Evolutionary conservation across 164 flowering plant species (phyloP), one percentile per base, ranked within the genome.

Genomic region (Macadamia tetraphylla): DNA sequence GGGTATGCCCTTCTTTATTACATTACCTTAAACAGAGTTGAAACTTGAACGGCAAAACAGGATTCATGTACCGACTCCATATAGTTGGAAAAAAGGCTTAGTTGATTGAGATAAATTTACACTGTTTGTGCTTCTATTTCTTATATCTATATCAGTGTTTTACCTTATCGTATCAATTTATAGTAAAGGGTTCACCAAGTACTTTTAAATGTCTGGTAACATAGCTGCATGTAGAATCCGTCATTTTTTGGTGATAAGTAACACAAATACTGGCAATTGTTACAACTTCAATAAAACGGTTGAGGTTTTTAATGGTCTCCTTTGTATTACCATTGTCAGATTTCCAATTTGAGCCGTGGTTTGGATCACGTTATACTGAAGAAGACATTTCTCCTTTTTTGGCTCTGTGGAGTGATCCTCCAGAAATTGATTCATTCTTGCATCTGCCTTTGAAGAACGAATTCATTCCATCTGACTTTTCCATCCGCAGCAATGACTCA

Each of bases 381-480:
- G 99, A 92, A 76, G 89, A 88, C 72, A 82, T 94, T 76, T 74
- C 91, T 62, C 72, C 78, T 67, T 78, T 87, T 66, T 76, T 90
- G 81, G 83, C 85, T 32, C 57, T 81, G 7, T 94, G 99, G 99
- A 82, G 75, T 57, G 80, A 92, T 74, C 89, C 96, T 71, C 87
- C 86, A 29, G 86, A 78, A 79, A 80, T 89, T 75, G 90, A 87
- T 66, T 70, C 58, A 6, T 77, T 84, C 64, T 79, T 94, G 44
- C 90, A 92, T 81, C 82, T 92, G 58, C 99, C 99, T 53, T 58
- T 72, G 35, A 87, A 79, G 78, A 94, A 94, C 76, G 93, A 92
- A 71, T 94, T 94, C 70, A 88, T 94, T 73, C 97, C 99, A 51
- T 30, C 76, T 67, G 92, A 90, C 68, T 94, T 94, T 76, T 85